phyloP scores from a whole-genome alignment of 805 yeast genomes.

The Yarrowia sp. region DNA sequence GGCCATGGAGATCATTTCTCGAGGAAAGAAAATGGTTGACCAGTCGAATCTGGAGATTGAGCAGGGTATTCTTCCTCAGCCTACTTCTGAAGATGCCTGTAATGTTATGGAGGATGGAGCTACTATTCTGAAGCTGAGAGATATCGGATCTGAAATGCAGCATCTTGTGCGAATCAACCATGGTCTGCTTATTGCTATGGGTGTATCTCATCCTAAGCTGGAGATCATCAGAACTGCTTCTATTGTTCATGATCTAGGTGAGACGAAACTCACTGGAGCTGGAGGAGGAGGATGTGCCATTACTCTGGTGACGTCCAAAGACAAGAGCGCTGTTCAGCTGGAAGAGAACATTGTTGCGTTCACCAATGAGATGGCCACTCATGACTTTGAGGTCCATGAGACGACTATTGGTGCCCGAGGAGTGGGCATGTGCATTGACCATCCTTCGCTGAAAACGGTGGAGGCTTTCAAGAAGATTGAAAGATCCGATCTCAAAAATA shows the following conservation, averaged over 20 bases:
- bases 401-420: conserved; percentile 90
- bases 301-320: conserved; percentile 59
- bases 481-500: conserved; percentile 9
- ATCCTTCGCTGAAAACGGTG: conserved; percentile 16
- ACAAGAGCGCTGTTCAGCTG: conserved; percentile 34
- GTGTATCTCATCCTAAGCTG: conserved; percentile 90
- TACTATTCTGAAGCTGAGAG: conserved; percentile 29
- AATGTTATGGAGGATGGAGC: conserved; percentile 4
- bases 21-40: conserved; percentile 47
- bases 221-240: conserved; percentile 70
- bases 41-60: conserved; percentile 38
- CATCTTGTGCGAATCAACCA: conserved; percentile 79
- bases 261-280: conserved; percentile 94
- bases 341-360: conserved; percentile 35
- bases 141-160: conserved; percentile 43
- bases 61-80: conserved; percentile 25
- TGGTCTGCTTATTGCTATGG: conserved; percentile 77
- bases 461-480: conserved; percentile 12
- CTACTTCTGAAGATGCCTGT: conserved; percentile 28
- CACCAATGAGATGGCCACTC: conserved; percentile 40
- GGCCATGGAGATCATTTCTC: conserved; percentile 64
- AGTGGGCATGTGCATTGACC: conserved; percentile 45
- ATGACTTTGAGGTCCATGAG: conserved; percentile 66
- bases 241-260: conserved; percentile 66
- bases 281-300: conserved; percentile 99